Percentiles rank a stretch among this genome's conserved stretches.
phyloP scores from a whole-genome alignment of 352 stramenopile species.

The Phytophthora meadii region DNA sequence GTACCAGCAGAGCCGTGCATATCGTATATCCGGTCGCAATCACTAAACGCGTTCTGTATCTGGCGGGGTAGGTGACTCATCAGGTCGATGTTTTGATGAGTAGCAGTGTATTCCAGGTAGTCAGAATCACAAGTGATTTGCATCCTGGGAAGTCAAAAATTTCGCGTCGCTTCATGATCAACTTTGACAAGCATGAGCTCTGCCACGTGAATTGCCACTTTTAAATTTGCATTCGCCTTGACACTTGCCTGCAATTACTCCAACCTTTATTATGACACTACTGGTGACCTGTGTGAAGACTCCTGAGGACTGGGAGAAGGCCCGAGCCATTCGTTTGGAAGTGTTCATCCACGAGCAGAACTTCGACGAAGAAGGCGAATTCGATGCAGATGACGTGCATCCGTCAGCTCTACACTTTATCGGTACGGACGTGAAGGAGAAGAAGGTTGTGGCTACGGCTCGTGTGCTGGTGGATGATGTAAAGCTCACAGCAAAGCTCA shows the following conservation, averaged over 20 bases:
- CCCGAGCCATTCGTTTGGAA: constrained; percentile 44
- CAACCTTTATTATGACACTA: constrained; percentile 30
- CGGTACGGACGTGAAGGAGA: constrained; percentile 51
- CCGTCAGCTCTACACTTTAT: constrained; percentile 57
- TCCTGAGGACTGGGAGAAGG: constrained; percentile 45
- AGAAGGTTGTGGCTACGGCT: constrained; percentile 57
- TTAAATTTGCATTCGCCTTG: constrained; percentile 15
- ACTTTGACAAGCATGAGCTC: constrained; percentile 7
- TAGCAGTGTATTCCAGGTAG: constrained; percentile 1
- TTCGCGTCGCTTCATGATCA: constrained; percentile 24
- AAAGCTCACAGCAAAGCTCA: constrained; percentile 54
- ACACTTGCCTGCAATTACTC: constrained; percentile 6
- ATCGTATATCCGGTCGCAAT: neutral
- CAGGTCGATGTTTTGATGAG: constrained; percentile 18
- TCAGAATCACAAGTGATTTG: neutral
- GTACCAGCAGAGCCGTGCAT: no score
- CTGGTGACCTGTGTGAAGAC: constrained; percentile 52
- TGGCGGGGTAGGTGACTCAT: constrained; percentile 9
- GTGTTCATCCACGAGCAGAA: constrained; percentile 64
- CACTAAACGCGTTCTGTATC: neutral
- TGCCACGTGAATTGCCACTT: constrained; percentile 20
- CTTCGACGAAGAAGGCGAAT: constrained; percentile 40
- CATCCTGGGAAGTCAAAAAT: constrained; percentile 2
- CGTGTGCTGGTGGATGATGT: constrained; percentile 44
- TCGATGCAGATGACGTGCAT: constrained; percentile 50